These are phyloP conservation scores for Bolboschoenus planiculmis DNA, from an alignment of 176 grass and related monocot species.

Conservation along the genomic window DNA sequence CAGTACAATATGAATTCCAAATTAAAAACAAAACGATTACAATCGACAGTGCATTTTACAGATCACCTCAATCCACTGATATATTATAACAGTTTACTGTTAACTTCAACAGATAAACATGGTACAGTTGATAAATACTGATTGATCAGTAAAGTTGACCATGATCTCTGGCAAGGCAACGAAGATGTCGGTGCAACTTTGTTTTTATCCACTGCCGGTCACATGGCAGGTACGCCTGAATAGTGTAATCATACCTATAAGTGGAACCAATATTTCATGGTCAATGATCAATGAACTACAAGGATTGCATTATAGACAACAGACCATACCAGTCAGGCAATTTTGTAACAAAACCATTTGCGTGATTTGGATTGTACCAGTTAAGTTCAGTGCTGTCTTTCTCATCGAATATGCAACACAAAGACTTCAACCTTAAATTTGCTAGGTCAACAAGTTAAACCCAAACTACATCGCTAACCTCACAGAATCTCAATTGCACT, in stretches of 20 bases:
- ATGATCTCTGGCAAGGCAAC: constrained; percentile 36
- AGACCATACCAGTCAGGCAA: neutral
- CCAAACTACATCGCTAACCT: neutral
- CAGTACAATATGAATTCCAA: neutral
- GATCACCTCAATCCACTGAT: neutral
- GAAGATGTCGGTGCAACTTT: constrained; percentile 63
- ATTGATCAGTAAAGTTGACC: constrained; percentile 10
- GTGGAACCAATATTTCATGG: neutral
- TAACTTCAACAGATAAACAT: constrained; percentile 14
- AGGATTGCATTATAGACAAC: neutral
- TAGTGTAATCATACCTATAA: constrained; percentile 57
- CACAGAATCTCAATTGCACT: neutral
- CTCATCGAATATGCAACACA: neutral
- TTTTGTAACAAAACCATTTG: neutral
- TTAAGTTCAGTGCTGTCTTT: neutral
- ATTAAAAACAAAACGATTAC: neutral
- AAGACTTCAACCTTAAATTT: neutral
- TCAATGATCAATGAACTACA: neutral
- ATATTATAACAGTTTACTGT: neutral
- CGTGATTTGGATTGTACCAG: neutral
- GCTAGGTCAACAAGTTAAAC: neutral
- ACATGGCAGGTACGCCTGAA: constrained; percentile 65
- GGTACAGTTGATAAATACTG: neutral
- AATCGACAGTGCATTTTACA: neutral
- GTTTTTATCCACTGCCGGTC: constrained; percentile 85